Conservation (phyloP, 495 filamentous ascomycete genomes). For the Tuber borchii region DNA sequence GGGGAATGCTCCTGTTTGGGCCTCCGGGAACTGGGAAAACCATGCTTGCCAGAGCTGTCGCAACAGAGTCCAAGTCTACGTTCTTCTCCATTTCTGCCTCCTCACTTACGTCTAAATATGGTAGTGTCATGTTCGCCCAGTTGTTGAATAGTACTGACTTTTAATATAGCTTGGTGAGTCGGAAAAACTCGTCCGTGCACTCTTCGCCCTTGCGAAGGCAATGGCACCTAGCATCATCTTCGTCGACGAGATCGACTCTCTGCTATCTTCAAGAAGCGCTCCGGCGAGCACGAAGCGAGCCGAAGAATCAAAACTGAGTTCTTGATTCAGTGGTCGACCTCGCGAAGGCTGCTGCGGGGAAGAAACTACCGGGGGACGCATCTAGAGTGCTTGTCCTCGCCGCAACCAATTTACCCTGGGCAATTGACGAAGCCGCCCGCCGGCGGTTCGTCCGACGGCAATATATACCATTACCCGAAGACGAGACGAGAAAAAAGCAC, state of each 20-base stretch:
- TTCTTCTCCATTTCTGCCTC: constrained; percentile 97
- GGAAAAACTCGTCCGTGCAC: constrained; percentile 89
- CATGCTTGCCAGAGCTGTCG: constrained; percentile 92
- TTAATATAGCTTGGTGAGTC: constrained; percentile 67
- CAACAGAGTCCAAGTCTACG: constrained; percentile 87
- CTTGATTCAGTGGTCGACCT: constrained; percentile 94
- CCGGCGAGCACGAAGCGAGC: constrained; percentile 86
- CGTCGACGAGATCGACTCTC: constrained; percentile 95
- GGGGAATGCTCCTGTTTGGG: constrained; percentile 94
- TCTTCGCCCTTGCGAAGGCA: constrained; percentile 83
- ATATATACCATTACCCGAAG: constrained; percentile 91
- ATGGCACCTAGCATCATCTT: constrained; percentile 97
- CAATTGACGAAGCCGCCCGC: constrained; percentile 91
- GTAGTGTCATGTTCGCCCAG: constrained; percentile 9
- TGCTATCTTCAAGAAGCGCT: constrained; percentile 75
- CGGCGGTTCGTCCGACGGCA: constrained; percentile 87
- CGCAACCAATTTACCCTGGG: constrained; percentile 95
- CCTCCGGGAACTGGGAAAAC: constrained; percentile 97
- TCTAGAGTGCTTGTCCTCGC: constrained; percentile 88
- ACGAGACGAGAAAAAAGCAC: constrained; percentile 68
- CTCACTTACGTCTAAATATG: constrained; percentile 87
- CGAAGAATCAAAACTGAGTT: constrained; percentile 96
- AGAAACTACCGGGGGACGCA: constrained; percentile 63
- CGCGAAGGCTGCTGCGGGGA: constrained; percentile 82
- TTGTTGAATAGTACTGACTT: background rate